A percentile compares a stretch with the other conserved stretches of the same genome.
phyloP scores from a whole-genome alignment of 2,329 filamentous ascomycete genomes.

The Epichloe bromicola region DNA sequence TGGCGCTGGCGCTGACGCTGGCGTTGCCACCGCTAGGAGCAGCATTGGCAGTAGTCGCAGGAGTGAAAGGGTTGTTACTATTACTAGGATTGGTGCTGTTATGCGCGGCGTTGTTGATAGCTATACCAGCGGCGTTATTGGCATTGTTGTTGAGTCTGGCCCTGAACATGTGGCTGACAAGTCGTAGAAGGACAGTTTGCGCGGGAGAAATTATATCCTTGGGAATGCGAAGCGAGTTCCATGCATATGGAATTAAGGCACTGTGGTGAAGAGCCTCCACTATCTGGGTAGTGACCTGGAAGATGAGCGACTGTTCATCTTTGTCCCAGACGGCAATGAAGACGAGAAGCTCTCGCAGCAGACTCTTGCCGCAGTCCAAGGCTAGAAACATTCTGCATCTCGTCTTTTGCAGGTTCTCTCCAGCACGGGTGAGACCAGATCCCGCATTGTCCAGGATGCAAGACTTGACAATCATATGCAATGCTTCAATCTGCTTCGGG shows the following conservation, averaged over 20 bases:
- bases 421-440: constrained; percentile 50
- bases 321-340: constrained; percentile 97
- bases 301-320: constrained; percentile 84
- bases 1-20: too few relatives aligned
- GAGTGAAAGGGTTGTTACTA: not conserved
- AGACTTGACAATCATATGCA: constrained; percentile 95
- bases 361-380: constrained; percentile 78
- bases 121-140: not conserved
- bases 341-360: constrained; percentile 80
- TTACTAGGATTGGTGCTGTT: constrained; percentile 20
- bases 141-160: constrained; percentile 28
- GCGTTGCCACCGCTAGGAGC: constrained; percentile 13
- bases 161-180: constrained; percentile 82
- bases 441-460: constrained; percentile 78
- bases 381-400: constrained; percentile 82
- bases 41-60: not conserved
- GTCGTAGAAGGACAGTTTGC: constrained; percentile 82
- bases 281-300: constrained; percentile 92
- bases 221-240: constrained; percentile 78
- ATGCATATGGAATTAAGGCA: constrained; percentile 80
- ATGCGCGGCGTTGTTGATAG: constrained; percentile 16
- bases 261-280: constrained; percentile 86
- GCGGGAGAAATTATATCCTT: constrained; percentile 95
- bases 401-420: constrained; percentile 79
- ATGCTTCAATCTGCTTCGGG: constrained; percentile 85